Base-by-base conservation (phyloP, 108 stramenopile species). In the Skeletonema marinoi region DNA sequence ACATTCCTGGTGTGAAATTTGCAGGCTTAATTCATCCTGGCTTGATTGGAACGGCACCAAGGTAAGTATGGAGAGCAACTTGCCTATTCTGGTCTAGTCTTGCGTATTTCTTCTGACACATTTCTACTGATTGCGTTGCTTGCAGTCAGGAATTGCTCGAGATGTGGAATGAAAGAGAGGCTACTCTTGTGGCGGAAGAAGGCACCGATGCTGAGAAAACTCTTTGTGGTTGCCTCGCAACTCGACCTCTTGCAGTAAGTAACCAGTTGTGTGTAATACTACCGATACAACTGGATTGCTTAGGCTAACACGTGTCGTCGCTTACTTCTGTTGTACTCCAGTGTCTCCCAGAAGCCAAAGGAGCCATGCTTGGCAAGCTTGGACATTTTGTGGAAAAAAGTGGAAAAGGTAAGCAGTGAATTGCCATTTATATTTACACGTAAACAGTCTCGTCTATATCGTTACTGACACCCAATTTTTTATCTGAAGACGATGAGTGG, bases 121-220 rank as follows among this genome's bases (percentile, higher is more conserved):
- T 56, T 56, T 4, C 25, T 3, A 25, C 66, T 69, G 16, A 69
- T 56, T 33, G 14, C 54, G 33, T 58, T 32, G 51, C 12, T 4
- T 62, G 19, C 48, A 35, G 54, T 32, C 36, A 61, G 39, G 89
- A 88, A 58, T 75, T 90, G 4, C 83, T 90, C 44, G 73, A 86
- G 66, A 87, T 88, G 72, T 90, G 89, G 89, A 90, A 90, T 75
- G 87, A 87, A 17, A 80, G 89, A 14, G 89, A 90, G 73, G 69
- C 73, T 33, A 50, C 81, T 31, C 79, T 89, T 25, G 75, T 77
- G 7, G 82, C 65, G 7, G 88, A 90, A 65, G 86, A 86, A 79
- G 86, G 89, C 50, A 89, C 87, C 14, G 41, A 38, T 17, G 36
- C 66, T 17, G 87, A 89, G 75, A 89, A 87, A 61, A 90, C 87